Conservation (phyloP, 2,329 filamentous ascomycete genomes). For the Nannizzia gypsea region DNA sequence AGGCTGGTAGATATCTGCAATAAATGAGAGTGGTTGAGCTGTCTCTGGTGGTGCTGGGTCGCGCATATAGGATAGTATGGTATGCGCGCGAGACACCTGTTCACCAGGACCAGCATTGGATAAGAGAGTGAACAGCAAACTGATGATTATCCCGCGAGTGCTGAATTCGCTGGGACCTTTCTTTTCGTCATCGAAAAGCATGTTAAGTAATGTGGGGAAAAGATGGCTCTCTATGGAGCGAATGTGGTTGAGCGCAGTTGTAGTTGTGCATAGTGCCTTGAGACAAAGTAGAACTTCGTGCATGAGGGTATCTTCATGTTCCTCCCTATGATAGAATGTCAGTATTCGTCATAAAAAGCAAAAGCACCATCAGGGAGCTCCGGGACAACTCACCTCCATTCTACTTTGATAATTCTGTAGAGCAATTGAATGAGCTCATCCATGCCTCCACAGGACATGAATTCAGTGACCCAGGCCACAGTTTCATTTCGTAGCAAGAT, state of each 20-base stretch:
- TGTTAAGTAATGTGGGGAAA: slow-evolving; percentile 72
- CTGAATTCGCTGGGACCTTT: slow-evolving; percentile 96
- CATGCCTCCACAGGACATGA: slow-evolving; percentile 84
- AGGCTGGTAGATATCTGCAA: slow-evolving; percentile 75
- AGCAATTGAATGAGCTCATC: slow-evolving; percentile 75
- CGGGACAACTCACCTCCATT: slow-evolving; percentile 63
- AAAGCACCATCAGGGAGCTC: no score
- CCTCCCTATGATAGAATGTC: slow-evolving; percentile 50
- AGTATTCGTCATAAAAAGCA: not conserved
- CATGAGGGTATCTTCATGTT: slow-evolving; percentile 85
- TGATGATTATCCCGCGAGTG: slow-evolving; percentile 80
- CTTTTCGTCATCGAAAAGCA: slow-evolving; percentile 96
- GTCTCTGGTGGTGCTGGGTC: slow-evolving; percentile 68
- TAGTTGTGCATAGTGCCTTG: slow-evolving; percentile 88
- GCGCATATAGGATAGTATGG: slow-evolving; percentile 66
- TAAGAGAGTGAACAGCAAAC: slow-evolving; percentile 79
- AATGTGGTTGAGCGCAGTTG: slow-evolving; percentile 69
- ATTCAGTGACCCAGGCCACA: slow-evolving; percentile 86
- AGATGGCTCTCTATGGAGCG: slow-evolving; percentile 66
- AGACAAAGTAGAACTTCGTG: slow-evolving; percentile 88
- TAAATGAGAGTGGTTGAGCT: slow-evolving; percentile 68
- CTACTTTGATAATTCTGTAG: slow-evolving; percentile 84
- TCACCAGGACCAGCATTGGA: slow-evolving; percentile 52
- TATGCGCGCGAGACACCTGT: slow-evolving; percentile 55
- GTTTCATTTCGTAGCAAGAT: slow-evolving; percentile 87